phyloP scores from a whole-genome alignment of 2,329 filamentous ascomycete species.

The Pseudocercospora musae region DNA sequence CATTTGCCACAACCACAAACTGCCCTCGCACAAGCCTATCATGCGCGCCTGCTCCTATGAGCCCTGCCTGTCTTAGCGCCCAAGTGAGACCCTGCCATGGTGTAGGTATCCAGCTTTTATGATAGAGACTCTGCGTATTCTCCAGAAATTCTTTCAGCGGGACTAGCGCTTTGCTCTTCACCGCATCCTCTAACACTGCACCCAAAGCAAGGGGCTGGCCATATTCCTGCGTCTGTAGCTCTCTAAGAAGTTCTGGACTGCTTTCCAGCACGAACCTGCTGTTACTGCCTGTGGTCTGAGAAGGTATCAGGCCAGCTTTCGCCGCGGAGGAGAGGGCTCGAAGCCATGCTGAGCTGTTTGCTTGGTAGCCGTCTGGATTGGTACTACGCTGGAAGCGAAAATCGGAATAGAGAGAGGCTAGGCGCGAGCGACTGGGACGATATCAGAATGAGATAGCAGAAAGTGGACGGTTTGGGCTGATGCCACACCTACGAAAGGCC shows the following conservation, averaged over 20 bases:
- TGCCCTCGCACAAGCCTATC: conserved; percentile 59
- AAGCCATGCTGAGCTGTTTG: conserved; percentile 78
- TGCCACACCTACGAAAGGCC: conserved; percentile 43
- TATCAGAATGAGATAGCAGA: conserved; percentile 10
- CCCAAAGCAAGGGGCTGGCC: conserved; percentile 79
- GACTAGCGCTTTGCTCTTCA: conserved; percentile 66
- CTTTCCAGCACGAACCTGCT: conserved; percentile 52
- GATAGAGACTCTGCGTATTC: conserved; percentile 68
- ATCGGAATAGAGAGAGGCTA: conserved; percentile 85
- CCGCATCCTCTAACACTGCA: conserved; percentile 72
- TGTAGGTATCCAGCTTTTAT: conserved; percentile 63
- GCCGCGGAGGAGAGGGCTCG: conserved; percentile 68
- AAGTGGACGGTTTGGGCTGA: conserved; percentile 16
- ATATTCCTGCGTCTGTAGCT: conserved; percentile 72
- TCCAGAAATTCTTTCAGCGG: conserved; percentile 66
- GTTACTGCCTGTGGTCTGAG: conserved; percentile 36
- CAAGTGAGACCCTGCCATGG: conserved; percentile 70
- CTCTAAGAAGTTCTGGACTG: conserved; percentile 63
- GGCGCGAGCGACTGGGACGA: conserved; percentile 58
- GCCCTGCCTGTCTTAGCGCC: conserved; percentile 63
- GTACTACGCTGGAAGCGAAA: conserved; percentile 70
- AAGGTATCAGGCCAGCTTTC: conserved; percentile 58
- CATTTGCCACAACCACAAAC: conserved; percentile 64
- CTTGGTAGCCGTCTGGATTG: conserved; percentile 80
- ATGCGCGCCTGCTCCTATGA: conserved; percentile 30